phyloP scores from a whole-genome alignment of 2,329 filamentous ascomycete genomes.

The Stemphylium lycopersici region DNA sequence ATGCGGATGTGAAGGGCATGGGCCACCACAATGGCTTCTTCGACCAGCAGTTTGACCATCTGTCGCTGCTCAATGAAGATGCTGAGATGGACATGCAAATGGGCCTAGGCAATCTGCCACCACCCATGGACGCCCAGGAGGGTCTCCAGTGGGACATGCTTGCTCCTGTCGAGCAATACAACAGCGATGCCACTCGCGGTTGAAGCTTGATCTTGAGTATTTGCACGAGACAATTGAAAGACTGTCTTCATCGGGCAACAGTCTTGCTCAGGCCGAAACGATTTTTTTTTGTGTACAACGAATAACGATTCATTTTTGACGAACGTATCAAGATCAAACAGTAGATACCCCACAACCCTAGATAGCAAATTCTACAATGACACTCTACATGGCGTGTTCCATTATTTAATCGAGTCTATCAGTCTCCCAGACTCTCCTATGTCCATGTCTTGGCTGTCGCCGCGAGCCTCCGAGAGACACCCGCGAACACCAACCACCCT shows the following conservation, averaged over 20 bases:
- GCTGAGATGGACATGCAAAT: constrained; percentile 34
- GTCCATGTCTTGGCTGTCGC: too few relatives aligned
- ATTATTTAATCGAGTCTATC: too few relatives aligned
- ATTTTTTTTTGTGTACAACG: not conserved
- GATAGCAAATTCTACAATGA: too few relatives aligned
- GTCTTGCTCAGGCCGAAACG: too few relatives aligned
- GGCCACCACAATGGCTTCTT: constrained; percentile 5
- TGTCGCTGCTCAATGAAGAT: constrained; percentile 26
- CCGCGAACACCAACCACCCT: too few relatives aligned
- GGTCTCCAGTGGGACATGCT: constrained; percentile 34
- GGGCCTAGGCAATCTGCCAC: constrained; percentile 27
- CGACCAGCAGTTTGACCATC: constrained; percentile 22
- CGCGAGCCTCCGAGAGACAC: too few relatives aligned
- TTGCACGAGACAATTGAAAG: not conserved
- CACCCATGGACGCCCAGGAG: constrained; percentile 27
- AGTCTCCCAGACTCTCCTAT: too few relatives aligned
- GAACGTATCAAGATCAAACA: not conserved
- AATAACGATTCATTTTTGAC: not conserved
- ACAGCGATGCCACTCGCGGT: constrained; percentile 12
- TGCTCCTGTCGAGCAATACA: constrained; percentile 35
- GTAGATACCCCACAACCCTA: too few relatives aligned
- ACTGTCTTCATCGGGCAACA: too few relatives aligned
- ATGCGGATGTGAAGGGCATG: constrained; percentile 5
- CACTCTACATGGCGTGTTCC: too few relatives aligned
- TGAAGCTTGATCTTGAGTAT: not conserved